These are phyloP conservation scores for Rosa rugosa DNA, from an alignment of 306 rosid species.

Conservation along the genomic window DNA sequence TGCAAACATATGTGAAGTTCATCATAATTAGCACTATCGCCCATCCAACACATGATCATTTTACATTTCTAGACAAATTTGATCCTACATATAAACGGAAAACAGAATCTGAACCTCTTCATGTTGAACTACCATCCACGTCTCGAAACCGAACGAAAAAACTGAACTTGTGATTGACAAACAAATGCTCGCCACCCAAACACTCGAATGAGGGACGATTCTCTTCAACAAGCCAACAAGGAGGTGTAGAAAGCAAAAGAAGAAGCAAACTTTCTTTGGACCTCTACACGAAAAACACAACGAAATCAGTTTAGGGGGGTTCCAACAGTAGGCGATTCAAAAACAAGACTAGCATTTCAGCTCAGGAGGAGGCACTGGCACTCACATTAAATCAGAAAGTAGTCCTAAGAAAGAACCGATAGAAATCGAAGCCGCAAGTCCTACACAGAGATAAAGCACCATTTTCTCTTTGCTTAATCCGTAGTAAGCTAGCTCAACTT, in stretches of 20 bases:
- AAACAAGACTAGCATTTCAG: conserved; percentile 13
- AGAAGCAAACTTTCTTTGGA: conserved; percentile 67
- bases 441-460: conserved; percentile 55
- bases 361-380: conserved; percentile 21
- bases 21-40: conserved; percentile 20
- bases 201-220: conserved; percentile 53
- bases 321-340: not conserved
- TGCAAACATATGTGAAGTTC: conserved; percentile 39
- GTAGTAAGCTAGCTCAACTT: conserved; percentile 61
- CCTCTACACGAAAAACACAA: conserved; percentile 50
- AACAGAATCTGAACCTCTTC: conserved; percentile 58
- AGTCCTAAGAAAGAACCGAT: conserved; percentile 68
- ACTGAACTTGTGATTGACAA: conserved; percentile 66
- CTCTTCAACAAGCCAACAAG: conserved; percentile 73
- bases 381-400: conserved; percentile 85
- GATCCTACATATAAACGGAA: conserved; percentile 7
- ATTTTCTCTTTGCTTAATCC: conserved; percentile 66
- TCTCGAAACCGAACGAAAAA: conserved; percentile 79
- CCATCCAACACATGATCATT: conserved; percentile 13
- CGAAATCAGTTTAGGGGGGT: not conserved
- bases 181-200: conserved; percentile 55
- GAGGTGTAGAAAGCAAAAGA: conserved; percentile 74
- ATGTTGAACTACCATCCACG: conserved; percentile 86
- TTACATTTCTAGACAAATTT: not conserved
- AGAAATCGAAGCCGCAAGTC: conserved; percentile 65